A percentile compares a stretch with the other conserved stretches of the same genome.
phyloP scores from a whole-genome alignment of 192 early-diverging fungal species.

The Backusella parvicylindrica region DNA sequence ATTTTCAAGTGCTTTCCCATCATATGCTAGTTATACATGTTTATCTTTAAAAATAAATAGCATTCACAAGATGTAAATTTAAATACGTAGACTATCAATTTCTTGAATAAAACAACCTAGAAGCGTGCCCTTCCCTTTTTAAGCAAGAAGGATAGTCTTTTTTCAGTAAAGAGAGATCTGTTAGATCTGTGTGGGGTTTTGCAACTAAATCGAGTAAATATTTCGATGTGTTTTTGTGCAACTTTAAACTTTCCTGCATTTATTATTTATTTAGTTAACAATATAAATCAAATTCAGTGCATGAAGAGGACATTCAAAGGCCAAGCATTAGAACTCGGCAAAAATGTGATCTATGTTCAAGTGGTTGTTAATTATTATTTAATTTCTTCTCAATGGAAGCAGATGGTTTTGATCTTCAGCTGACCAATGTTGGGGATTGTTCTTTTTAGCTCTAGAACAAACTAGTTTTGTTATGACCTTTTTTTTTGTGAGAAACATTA shows the following conservation, averaged over 20 bases:
- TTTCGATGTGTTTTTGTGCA: not conserved
- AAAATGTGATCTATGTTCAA: not conserved
- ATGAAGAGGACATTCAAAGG: not conserved
- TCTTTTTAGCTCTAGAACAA: not conserved
- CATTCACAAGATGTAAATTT: too few species aligned
- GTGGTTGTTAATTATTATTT: not conserved
- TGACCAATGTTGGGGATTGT: not conserved
- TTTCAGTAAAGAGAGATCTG: not conserved
- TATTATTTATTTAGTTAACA: not conserved
- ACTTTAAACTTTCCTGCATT: not conserved
- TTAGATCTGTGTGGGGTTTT: too few species aligned
- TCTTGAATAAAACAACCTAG: too few species aligned
- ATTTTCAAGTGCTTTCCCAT: too few species aligned
- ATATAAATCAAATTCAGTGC: not conserved
- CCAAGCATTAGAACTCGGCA: not conserved
- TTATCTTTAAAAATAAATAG: too few species aligned
- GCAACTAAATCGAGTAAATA: not conserved
- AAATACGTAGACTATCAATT: too few species aligned
- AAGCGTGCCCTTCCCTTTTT: too few species aligned
- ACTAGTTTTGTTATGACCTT: not conserved
- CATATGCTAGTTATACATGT: too few species aligned
- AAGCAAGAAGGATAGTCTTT: too few species aligned
- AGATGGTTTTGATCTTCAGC: not conserved
- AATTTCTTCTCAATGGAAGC: not conserved
- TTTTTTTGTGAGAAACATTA: not conserved